Evolutionary conservation across 2,329 filamentous ascomycete species (phyloP).

Genomic region (Colletotrichum salicis): DNA sequence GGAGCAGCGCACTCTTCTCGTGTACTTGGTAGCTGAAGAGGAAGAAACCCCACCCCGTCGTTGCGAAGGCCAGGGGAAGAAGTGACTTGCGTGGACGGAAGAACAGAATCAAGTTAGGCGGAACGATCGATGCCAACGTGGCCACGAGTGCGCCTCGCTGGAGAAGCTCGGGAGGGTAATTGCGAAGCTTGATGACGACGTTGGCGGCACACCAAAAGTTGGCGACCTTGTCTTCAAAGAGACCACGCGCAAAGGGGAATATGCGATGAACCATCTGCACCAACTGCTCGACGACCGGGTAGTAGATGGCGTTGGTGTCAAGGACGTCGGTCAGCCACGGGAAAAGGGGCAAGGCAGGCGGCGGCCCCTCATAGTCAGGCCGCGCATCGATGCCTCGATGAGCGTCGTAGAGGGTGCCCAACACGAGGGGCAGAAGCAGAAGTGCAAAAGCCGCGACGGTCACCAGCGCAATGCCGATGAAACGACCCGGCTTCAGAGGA

Average conservation of each 20-base stretch:
- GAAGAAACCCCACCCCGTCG: slow-evolving; percentile 96
- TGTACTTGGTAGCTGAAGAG: slow-evolving; percentile 98
- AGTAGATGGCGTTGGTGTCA: slow-evolving; percentile 75
- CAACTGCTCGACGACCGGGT: slow-evolving; percentile 80
- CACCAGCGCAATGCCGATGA: slow-evolving; percentile 79
- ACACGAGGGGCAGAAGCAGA: slow-evolving; percentile 78
- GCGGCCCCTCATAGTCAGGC: slow-evolving; percentile 66
- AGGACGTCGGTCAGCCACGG: slow-evolving; percentile 67
- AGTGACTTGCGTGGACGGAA: slow-evolving; percentile 80
- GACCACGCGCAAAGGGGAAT: slow-evolving; percentile 93
- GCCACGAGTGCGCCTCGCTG: slow-evolving; percentile 79
- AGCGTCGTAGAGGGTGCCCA: slow-evolving; percentile 76
- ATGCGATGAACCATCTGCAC: slow-evolving; percentile 89
- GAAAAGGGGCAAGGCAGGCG: slow-evolving; percentile 71
- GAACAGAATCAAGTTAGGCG: slow-evolving; percentile 84
- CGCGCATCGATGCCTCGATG: slow-evolving; percentile 70
- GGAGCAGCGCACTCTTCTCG: slow-evolving; percentile 95
- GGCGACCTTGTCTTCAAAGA: slow-evolving; percentile 99
- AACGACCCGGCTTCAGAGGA: slow-evolving; percentile 75
- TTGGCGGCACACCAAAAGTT: slow-evolving; percentile 98
- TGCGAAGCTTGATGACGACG: slow-evolving; percentile 85
- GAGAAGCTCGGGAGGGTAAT: slow-evolving; percentile 76
- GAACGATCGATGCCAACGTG: slow-evolving; percentile 80
- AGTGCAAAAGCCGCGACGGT: slow-evolving; percentile 80
- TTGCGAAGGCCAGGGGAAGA: slow-evolving; percentile 81